A percentile compares a stretch with the other conserved stretches of the same genome.
These are phyloP conservation scores for Yarrowia sp. DNA, from an alignment of 805 yeast species.

Conservation along the genomic window DNA sequence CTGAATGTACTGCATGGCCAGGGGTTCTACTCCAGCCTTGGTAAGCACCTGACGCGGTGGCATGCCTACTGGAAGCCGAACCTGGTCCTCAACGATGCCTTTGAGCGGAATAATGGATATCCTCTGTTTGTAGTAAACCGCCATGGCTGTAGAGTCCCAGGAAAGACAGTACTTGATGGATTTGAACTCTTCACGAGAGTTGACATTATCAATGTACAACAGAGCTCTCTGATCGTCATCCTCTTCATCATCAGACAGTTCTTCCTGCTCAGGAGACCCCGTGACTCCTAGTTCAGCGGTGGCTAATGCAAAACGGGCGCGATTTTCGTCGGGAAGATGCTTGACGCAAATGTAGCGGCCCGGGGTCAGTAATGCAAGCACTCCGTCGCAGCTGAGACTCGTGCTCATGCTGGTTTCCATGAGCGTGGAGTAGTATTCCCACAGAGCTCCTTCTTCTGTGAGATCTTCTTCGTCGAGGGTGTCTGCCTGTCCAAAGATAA, in stretches of 20 bases:
- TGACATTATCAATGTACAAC: neutral
- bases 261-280: slow-evolving; percentile 13
- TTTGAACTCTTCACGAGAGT: neutral
- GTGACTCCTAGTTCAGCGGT: neutral
- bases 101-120: slow-evolving; percentile 3
- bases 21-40: neutral
- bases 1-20: slow-evolving; percentile 22
- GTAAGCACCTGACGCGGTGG: slow-evolving; percentile 19
- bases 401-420: slow-evolving; percentile 26
- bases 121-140: slow-evolving; percentile 12
- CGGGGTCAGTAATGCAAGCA: slow-evolving; percentile 10
- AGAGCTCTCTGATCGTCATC: slow-evolving; percentile 11
- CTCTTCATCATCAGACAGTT: slow-evolving; percentile 22
- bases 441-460: slow-evolving; percentile 25
- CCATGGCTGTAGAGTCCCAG: slow-evolving; percentile 23
- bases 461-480: slow-evolving; percentile 1
- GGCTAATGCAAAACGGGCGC: slow-evolving; percentile 2
- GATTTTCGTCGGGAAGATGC: neutral
- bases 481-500: slow-evolving; percentile 30
- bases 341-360: slow-evolving; percentile 16
- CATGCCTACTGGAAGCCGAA: slow-evolving; percentile 1
- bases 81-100: neutral
- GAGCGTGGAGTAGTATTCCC: slow-evolving; percentile 28
- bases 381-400: slow-evolving; percentile 15
- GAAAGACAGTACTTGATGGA: slow-evolving; percentile 16